phyloP scores from a whole-genome alignment of 495 filamentous ascomycete genomes.

The Echria macrotheca region DNA sequence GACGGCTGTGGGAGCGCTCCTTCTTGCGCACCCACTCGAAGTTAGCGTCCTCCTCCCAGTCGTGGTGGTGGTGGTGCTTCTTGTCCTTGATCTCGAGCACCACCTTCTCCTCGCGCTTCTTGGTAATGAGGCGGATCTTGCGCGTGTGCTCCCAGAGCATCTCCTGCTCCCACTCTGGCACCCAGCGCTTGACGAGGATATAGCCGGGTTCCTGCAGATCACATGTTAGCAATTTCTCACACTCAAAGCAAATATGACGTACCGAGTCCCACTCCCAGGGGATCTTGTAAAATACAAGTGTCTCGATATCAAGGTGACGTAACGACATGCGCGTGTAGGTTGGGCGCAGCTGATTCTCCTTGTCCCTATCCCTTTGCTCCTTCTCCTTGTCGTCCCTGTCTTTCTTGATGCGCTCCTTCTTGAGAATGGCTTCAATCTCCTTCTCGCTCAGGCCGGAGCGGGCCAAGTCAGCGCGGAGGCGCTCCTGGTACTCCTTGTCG shows the following conservation, averaged over 20 bases:
- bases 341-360: conserved; percentile 28
- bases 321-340: conserved; percentile 55
- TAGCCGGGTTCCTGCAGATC: conserved; percentile 58
- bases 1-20: conserved; percentile 28
- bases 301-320: conserved; percentile 52
- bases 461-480: conserved; percentile 44
- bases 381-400: conserved; percentile 27
- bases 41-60: conserved; percentile 43
- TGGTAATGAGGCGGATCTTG: conserved; percentile 44
- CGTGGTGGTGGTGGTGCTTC: conserved; percentile 44
- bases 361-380: conserved; percentile 20
- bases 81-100: conserved; percentile 34
- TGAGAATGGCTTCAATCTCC: conserved; percentile 47
- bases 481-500: conserved; percentile 47
- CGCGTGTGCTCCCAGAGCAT: conserved; percentile 67
- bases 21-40: conserved; percentile 61
- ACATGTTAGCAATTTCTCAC: conserved; percentile 25
- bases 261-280: conserved; percentile 50
- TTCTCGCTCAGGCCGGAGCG: conserved; percentile 47
- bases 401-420: conserved; percentile 44
- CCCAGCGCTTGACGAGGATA: conserved; percentile 71
- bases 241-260: too few relatives aligned
- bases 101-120: conserved; percentile 42
- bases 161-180: conserved; percentile 66
- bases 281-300: conserved; percentile 43